These are phyloP conservation scores for Botrytis medusae DNA, from an alignment of 2,329 filamentous ascomycete genomes.

Conservation along the genomic window DNA sequence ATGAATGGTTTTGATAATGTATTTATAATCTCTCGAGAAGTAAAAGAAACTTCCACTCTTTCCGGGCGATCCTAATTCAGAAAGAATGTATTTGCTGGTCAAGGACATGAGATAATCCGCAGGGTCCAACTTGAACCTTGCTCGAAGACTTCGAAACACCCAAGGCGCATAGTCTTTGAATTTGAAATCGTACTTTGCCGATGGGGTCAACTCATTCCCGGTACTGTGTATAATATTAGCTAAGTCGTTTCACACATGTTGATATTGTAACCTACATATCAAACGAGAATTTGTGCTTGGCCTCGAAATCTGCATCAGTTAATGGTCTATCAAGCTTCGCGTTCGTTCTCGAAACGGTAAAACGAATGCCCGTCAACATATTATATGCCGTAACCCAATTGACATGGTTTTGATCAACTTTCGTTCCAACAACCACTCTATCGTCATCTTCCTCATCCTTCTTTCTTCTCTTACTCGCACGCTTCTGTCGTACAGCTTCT, in stretches of 20 bases:
- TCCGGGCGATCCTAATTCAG: slow-evolving; percentile 91
- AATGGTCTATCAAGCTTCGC: slow-evolving; percentile 91
- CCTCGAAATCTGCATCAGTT: slow-evolving; percentile 87
- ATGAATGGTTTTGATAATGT: slow-evolving; percentile 99
- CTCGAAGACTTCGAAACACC: slow-evolving; percentile 92
- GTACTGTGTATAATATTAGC: slow-evolving; percentile 59
- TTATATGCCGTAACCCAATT: slow-evolving; percentile 99
- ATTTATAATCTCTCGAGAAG: slow-evolving; percentile 98
- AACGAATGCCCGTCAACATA: slow-evolving; percentile 98
- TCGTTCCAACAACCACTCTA: slow-evolving; percentile 90
- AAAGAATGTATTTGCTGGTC: slow-evolving; percentile 97
- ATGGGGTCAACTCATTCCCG: slow-evolving; percentile 94
- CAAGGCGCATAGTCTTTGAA: slow-evolving; percentile 99
- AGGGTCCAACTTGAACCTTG: slow-evolving; percentile 86
- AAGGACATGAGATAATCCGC: slow-evolving; percentile 98
- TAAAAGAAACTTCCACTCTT: slow-evolving; percentile 99
- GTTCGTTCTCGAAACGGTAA: slow-evolving; percentile 93
- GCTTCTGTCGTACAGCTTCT: slow-evolving; percentile 87
- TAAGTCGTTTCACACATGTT: slow-evolving; percentile 15
- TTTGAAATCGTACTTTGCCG: slow-evolving; percentile 99
- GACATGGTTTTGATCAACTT: slow-evolving; percentile 94
- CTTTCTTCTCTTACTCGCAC: slow-evolving; percentile 80
- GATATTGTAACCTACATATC: slow-evolving; percentile 71
- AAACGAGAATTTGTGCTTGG: slow-evolving; percentile 97
- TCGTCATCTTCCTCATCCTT: slow-evolving; percentile 91